phyloP scores from a whole-genome alignment of 2,329 filamentous ascomycete genomes.

The Fusarium albidum region DNA sequence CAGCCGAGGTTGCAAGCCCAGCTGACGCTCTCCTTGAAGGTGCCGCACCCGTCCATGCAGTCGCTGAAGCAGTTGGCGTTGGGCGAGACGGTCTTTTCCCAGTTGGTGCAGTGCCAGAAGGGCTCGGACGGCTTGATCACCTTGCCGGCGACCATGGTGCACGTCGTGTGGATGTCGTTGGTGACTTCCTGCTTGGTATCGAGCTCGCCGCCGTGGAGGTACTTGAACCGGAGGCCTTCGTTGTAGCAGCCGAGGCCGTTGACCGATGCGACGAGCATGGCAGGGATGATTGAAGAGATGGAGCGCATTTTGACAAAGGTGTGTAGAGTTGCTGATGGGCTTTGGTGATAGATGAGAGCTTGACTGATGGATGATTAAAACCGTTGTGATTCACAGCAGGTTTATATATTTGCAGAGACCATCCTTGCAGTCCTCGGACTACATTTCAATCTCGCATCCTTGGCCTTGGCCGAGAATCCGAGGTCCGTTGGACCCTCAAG shows the following conservation, averaged over 20 bases:
- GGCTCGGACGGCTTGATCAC: neutral
- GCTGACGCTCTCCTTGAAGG: neutral
- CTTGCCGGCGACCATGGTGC: neutral
- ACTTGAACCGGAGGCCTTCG: neutral
- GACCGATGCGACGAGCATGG: neutral
- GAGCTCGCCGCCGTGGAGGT: neutral
- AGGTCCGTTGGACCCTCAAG: neutral
- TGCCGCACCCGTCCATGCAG: conserved; percentile 1
- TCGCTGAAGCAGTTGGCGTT: conserved; percentile 4
- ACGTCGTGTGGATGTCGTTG: neutral
- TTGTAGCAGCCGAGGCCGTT: neutral
- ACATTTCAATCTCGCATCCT: neutral
- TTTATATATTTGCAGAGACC: neutral
- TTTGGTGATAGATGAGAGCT: too few relatives aligned
- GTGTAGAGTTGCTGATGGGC: too few relatives aligned
- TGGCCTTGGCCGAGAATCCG: neutral
- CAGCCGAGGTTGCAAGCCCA: neutral
- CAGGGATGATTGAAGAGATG: neutral
- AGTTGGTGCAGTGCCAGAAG: conserved; percentile 9
- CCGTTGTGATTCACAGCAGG: neutral
- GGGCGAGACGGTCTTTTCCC: neutral
- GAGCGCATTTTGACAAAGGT: neutral
- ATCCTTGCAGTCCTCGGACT: neutral
- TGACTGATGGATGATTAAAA: neutral
- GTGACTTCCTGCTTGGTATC: neutral